Evolutionary conservation across 345 rosid genomes (phyloP).

Genomic region (Eucalyptus pauciflora): DNA sequence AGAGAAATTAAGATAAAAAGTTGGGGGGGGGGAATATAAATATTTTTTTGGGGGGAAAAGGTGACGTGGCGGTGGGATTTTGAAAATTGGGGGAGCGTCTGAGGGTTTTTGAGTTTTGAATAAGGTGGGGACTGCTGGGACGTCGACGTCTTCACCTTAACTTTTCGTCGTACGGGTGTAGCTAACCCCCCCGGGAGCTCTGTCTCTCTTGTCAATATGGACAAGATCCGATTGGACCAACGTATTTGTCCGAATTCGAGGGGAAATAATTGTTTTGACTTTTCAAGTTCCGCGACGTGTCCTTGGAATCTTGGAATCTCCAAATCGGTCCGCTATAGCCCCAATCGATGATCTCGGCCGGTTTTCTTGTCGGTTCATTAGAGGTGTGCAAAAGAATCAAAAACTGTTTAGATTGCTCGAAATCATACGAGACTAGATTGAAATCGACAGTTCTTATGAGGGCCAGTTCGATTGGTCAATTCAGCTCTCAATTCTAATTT

Average conservation of each 20-base stretch:
- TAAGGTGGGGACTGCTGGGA: background rate
- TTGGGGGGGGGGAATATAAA: background rate
- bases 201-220: background rate
- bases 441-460: no score
- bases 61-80: background rate
- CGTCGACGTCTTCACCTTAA: background rate
- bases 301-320: background rate
- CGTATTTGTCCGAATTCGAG: background rate
- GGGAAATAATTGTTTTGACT: background rate
- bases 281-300: background rate
- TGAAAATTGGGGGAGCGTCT: background rate
- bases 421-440: fast-evolving
- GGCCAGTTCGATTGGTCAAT: fast-evolving
- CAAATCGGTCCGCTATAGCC: background rate
- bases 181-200: background rate
- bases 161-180: background rate
- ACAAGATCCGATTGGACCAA: background rate
- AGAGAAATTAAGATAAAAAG: background rate
- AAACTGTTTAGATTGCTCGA: fast-evolving
- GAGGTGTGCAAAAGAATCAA: fast-evolving
- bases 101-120: background rate
- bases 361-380: fast-evolving
- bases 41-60: background rate
- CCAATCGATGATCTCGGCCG: background rate
- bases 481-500: fast-evolving